Conservation (phyloP, 805 yeast species). For the Crinitomyces ghanaensis region DNA sequence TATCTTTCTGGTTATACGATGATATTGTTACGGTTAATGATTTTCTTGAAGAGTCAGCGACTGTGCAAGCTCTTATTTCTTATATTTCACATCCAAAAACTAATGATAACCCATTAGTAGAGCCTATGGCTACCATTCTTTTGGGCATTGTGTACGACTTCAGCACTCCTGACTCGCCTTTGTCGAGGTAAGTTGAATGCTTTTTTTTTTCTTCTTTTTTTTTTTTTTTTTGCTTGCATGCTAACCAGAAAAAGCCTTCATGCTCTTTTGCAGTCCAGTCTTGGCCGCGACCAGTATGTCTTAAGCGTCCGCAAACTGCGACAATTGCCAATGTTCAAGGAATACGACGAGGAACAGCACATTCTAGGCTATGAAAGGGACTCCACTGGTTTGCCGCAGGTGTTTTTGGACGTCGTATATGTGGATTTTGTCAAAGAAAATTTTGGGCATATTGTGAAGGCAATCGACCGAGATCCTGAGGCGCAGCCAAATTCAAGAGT, state of each 20-base stretch:
- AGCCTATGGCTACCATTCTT: slow-evolving; percentile 61
- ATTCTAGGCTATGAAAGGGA: slow-evolving; percentile 47
- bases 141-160: slow-evolving; percentile 78
- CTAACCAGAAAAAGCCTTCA: slow-evolving; percentile 48
- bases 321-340: slow-evolving; percentile 42
- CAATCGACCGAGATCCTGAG: slow-evolving; percentile 64
- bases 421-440: slow-evolving; percentile 60
- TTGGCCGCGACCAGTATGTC: slow-evolving; percentile 73
- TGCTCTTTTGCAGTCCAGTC: slow-evolving; percentile 49
- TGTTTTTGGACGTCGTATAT: slow-evolving; percentile 58
- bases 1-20: slow-evolving; percentile 69
- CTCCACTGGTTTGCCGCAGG: slow-evolving; percentile 78
- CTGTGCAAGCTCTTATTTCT: slow-evolving; percentile 56
- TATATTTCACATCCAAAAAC: slow-evolving; percentile 42
- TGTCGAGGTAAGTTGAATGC: slow-evolving; percentile 19
- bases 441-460: slow-evolving; percentile 51
- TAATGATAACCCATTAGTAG: slow-evolving; percentile 47
- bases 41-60: slow-evolving; percentile 56
- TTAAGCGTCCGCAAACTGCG: slow-evolving; percentile 63
- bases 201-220: background rate
- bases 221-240: background rate
- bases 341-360: slow-evolving; percentile 42
- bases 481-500: slow-evolving; percentile 58
- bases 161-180: slow-evolving; percentile 44
- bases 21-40: slow-evolving; percentile 64